Base-by-base conservation (phyloP, 1,139 yeast genomes). In the Scheffersomyces illinoinensis region DNA sequence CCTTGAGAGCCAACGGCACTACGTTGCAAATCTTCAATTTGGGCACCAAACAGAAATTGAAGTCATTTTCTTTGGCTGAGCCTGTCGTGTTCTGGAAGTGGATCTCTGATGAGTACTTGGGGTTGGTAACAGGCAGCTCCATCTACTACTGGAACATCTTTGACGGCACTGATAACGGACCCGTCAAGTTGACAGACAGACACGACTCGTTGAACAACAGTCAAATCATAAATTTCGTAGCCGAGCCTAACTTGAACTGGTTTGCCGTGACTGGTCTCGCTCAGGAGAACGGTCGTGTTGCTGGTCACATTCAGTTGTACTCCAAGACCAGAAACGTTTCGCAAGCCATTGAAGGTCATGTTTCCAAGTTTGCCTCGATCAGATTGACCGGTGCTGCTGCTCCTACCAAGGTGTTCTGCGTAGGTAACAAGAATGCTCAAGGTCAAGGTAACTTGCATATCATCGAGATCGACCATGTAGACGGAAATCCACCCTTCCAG, bases 341-440 rank as follows among this genome's bases (percentile, higher is more conserved):
- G 19, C 99, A 96, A 79, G 96, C 97, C 39, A 92, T 96, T 68
- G 98, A 96, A 72, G 99, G 99, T 66, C 99, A 96, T 75, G 98
- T 96, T 58, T 95, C 97, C 60, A 87, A 88, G 56, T 96, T 96
- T 77, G 93, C 97, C 56, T 81, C 84, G 59, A 76, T 95, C 63
- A 83, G 88, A 64, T 81, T 93, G 66, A 89, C 86, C 58, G 95
- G 93, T 56, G 92, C 93, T 53, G 68, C 87, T 24, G 76, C 82
- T 47, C 96, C 93, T 59, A 91, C 97, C 55, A 93, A 92, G 75
- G 87, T 95, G 49, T 95, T 96, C 74, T 89, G 91, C 76, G 95
- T 93, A 60, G 95, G 93, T 71, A 92, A 93, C 77, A 89, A 96
- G 75, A 87, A 90, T 60, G 91, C 91, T 54, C 88, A 88, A 61